These are phyloP conservation scores for Boehmeria nivea DNA, from an alignment of 306 rosid genomes.

Conservation along the genomic window DNA sequence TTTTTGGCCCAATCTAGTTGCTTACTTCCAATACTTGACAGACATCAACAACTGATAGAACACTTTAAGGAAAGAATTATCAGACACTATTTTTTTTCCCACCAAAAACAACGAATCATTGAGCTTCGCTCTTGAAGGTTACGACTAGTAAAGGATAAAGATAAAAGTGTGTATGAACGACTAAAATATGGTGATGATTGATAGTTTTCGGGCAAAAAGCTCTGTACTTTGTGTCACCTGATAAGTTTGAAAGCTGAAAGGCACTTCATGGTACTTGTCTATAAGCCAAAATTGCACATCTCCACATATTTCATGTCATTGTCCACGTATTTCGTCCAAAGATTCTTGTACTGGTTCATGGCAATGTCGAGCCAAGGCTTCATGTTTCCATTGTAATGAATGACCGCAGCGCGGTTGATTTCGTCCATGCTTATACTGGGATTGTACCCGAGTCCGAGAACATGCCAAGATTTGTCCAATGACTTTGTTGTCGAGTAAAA, in stretches of 20 bases:
- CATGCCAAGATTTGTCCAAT: slow-evolving; percentile 97
- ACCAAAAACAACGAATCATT: slow-evolving; percentile 24
- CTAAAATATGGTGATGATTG: slow-evolving; percentile 14
- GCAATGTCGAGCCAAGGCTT: slow-evolving; percentile 99
- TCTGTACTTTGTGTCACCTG: slow-evolving; percentile 25
- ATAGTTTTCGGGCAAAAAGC: slow-evolving; percentile 15
- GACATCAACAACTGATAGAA: slow-evolving; percentile 31
- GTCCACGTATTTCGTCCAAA: slow-evolving; percentile 94
- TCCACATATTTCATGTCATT: slow-evolving; percentile 96
- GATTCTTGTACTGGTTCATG: slow-evolving; percentile 87
- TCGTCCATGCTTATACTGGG: slow-evolving; percentile 97
- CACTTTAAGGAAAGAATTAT: slow-evolving; percentile 16
- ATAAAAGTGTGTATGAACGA: slow-evolving; percentile 24
- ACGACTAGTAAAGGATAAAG: slow-evolving; percentile 33
- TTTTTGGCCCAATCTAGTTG: slow-evolving; percentile 26
- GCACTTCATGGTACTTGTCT: slow-evolving; percentile 27
- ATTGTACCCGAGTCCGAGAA: slow-evolving; percentile 95
- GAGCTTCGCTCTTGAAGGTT: slow-evolving; percentile 47
- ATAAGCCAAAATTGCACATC: slow-evolving; percentile 98
- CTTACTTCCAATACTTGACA: slow-evolving; percentile 21
- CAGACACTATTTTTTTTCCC: slow-evolving; percentile 13
- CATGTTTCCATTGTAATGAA: slow-evolving; percentile 97
- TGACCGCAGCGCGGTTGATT: slow-evolving; percentile 90
- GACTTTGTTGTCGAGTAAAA: slow-evolving; percentile 87
- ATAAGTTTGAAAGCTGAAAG: slow-evolving; percentile 15